These are phyloP conservation scores for Pyricularia grisea DNA, from an alignment of 2,329 filamentous ascomycete species.

Conservation along the genomic window DNA sequence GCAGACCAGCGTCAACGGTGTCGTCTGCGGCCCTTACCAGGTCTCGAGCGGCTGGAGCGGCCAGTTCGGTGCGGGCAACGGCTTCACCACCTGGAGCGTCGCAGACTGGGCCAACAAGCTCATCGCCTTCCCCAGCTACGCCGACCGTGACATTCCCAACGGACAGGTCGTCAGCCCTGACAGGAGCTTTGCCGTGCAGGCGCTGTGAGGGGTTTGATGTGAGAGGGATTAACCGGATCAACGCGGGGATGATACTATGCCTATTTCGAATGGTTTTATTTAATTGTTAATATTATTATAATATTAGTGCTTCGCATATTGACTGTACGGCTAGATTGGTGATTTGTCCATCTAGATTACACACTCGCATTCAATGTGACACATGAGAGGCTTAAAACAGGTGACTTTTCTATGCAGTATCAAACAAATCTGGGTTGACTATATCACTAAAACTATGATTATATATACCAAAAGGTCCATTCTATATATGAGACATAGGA, in stretches of 20 bases:
- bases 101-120: constrained; percentile 29
- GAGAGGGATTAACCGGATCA: neutral
- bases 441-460: neutral
- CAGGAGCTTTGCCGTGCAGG: constrained; percentile 28
- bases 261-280: neutral
- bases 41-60: constrained; percentile 46
- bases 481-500: neutral
- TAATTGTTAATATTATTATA: neutral
- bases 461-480: neutral
- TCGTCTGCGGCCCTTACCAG: constrained; percentile 38
- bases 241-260: neutral
- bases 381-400: neutral
- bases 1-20: constrained; percentile 23
- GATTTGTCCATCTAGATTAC: too few species aligned
- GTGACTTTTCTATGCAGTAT: neutral
- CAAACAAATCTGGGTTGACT: neutral
- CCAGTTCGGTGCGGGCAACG: constrained; percentile 40
- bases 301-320: too few species aligned
- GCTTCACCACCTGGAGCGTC: constrained; percentile 45
- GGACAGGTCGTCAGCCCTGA: constrained; percentile 38
- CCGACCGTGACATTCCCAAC: constrained; percentile 35
- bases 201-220: neutral
- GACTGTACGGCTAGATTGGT: too few species aligned
- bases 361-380: neutral
- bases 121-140: constrained; percentile 45